Percentiles rank a stretch among this genome's conserved stretches.
phyloP scores from a whole-genome alignment of 2,329 filamentous ascomycete genomes.

The Colletotrichum salicis region DNA sequence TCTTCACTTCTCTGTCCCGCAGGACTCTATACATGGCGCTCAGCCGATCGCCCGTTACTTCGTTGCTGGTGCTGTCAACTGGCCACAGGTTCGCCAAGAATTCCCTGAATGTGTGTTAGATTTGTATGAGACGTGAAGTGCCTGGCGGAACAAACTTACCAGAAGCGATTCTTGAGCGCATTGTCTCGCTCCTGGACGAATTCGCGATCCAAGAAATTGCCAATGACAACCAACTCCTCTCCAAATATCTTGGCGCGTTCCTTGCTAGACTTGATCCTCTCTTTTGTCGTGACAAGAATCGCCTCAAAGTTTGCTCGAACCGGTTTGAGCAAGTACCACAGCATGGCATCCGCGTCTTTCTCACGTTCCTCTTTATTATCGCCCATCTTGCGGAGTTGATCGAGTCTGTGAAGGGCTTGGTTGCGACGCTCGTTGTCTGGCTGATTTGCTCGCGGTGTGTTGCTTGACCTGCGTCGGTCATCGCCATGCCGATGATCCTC shows the following conservation, averaged over 20 bases:
- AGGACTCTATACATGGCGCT: slow-evolving; percentile 58
- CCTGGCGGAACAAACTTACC: slow-evolving; percentile 21
- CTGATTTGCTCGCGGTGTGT: slow-evolving; percentile 27
- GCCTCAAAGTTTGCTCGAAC: slow-evolving; percentile 69
- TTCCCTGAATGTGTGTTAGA: slow-evolving; percentile 46
- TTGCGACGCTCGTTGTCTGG: slow-evolving; percentile 48
- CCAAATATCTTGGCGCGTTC: slow-evolving; percentile 71
- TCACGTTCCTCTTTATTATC: slow-evolving; percentile 62
- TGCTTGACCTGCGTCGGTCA: slow-evolving; percentile 42
- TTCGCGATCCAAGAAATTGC: slow-evolving; percentile 65
- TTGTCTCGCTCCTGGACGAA: slow-evolving; percentile 50
- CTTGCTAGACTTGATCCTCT: slow-evolving; percentile 70
- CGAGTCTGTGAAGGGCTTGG: slow-evolving; percentile 53
- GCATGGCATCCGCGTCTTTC: slow-evolving; percentile 57
- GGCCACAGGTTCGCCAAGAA: slow-evolving; percentile 59
- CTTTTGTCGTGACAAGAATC: slow-evolving; percentile 70
- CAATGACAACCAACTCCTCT: slow-evolving; percentile 69
- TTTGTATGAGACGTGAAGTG: background rate
- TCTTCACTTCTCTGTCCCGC: slow-evolving; percentile 45
- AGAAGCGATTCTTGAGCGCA: slow-evolving; percentile 38
- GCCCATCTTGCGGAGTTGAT: slow-evolving; percentile 56
- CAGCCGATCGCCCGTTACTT: slow-evolving; percentile 55
- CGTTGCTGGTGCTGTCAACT: slow-evolving; percentile 56
- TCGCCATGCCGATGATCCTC: slow-evolving; percentile 47
- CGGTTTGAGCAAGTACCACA: slow-evolving; percentile 64